Evolutionary conservation across 768 basidiomycete species (phyloP).

Genomic region (Phanerodontia chrysosporium): DNA sequence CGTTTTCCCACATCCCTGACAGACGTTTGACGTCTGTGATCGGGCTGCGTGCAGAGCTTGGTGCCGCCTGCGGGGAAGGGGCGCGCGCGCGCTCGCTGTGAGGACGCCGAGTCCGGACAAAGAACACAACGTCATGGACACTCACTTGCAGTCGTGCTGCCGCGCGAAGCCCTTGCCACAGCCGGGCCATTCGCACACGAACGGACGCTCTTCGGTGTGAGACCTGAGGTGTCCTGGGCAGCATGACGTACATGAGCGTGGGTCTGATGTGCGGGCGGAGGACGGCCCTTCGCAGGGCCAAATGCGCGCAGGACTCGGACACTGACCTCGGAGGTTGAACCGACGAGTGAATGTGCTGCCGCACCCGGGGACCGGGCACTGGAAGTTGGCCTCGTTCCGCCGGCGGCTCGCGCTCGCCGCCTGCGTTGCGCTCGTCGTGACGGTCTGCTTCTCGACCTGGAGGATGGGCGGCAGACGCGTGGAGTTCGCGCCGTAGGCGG

Average conservation of each 20-base stretch:
- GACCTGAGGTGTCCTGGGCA: conserved; percentile 82
- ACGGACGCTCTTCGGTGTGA: conserved; percentile 93
- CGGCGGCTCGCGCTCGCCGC: conserved; percentile 85
- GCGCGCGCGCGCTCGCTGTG: conserved; percentile 9
- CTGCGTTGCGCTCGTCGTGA: conserved; percentile 92
- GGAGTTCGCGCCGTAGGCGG: conserved; percentile 13
- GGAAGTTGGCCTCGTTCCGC: conserved; percentile 87
- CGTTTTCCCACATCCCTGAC: conserved; percentile 89
- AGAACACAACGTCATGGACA: conserved; percentile 18
- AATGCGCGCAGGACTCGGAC: not conserved
- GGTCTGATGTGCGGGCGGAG: not conserved
- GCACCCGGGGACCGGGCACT: conserved; percentile 38
- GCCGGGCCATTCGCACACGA: conserved; percentile 89
- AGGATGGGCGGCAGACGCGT: conserved; percentile 74
- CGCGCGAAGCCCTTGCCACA: conserved; percentile 94
- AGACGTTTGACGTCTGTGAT: conserved; percentile 71
- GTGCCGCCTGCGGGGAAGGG: conserved; percentile 71
- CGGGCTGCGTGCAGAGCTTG: conserved; percentile 86
- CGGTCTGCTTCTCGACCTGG: conserved; percentile 91
- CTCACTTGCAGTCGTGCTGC: conserved; percentile 95
- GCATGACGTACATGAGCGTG: conserved; percentile 4
- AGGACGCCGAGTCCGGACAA: conserved; percentile 1
- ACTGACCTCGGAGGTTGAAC: conserved; percentile 79
- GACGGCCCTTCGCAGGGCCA: not conserved
- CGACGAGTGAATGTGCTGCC: conserved; percentile 61